Base-by-base conservation (phyloP, 2,329 filamentous ascomycete species). In the Botrytis fragariae region DNA sequence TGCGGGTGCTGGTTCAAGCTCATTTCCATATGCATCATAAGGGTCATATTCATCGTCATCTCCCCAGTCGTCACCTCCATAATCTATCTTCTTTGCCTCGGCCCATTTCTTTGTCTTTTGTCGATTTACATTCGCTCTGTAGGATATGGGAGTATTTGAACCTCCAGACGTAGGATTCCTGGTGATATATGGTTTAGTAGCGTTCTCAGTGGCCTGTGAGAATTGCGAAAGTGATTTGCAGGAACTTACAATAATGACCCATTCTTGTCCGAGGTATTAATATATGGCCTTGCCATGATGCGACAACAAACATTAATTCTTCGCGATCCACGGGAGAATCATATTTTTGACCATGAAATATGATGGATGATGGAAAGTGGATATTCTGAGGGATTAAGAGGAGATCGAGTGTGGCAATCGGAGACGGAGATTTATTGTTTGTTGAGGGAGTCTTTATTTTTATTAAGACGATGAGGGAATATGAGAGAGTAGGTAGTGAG, bases 51-150 rank as follows among this genome's bases (percentile, higher is more conserved):
- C 87, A 73, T 89, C 87, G 14, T 91, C 88, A 51, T 91, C 90
- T 51, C 94, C 95, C 95, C 95, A 98, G 80, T 97, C 95, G 79
- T 97, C 94, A 76, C 95, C 95, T 79, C 95, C 95, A 80, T 98
- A 98, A 80, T 90, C 93, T 78, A 92, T 91, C 74, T 90, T 87
- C 82, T 95, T 95, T 51, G 95, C 95, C 79, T 97, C 92, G 54
- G 95, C 92, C 95, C 95, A 98, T 88, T 97, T 97, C 83, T 91
- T 93, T 72, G 95, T 98, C 84, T 97, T 97, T 72, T 90, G 88
- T 75, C 95, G 91, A 83, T 93, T 95, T 67, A 98, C 91, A 81
- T 97, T 97, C 69, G 94, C 89, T 81, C 93, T 92, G 83, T 95
- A 97, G 4, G 80, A 80, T 42, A 80, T 78, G 45, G 77, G 74